A percentile compares a stretch with the other conserved stretches of the same genome.
These are phyloP conservation scores for Lodderomyces oxycetoniae DNA, from an alignment of 1,139 yeast genomes.

Conservation along the genomic window DNA sequence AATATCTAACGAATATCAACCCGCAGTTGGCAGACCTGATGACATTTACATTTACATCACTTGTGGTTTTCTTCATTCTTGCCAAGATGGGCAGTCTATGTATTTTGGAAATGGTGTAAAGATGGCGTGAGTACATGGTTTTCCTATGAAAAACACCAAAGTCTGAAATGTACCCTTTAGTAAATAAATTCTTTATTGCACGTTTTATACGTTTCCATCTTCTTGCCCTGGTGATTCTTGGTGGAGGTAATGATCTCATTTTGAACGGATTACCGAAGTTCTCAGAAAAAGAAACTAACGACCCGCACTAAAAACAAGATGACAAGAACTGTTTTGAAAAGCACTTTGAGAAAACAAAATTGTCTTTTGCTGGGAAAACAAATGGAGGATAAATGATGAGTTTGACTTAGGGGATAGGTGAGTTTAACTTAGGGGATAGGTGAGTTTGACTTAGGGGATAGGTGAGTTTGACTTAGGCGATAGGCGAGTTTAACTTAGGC, in stretches of 20 bases:
- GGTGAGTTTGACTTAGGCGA: too few species aligned
- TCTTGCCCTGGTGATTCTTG: constrained; percentile 34
- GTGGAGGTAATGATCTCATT: constrained; percentile 45
- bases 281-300: background rate
- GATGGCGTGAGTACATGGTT: constrained; percentile 8
- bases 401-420: too few species aligned
- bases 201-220: constrained; percentile 36
- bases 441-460: too few species aligned
- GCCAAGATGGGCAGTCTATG: constrained; percentile 22
- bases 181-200: constrained; percentile 25
- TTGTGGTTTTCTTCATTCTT: constrained; percentile 17
- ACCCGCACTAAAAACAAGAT: background rate
- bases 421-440: too few species aligned
- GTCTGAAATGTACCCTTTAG: constrained; percentile 27
- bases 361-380: too few species aligned
- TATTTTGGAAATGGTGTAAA: constrained; percentile 23
- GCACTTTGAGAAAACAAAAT: background rate
- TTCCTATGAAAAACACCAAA: constrained; percentile 23
- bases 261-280: too few species aligned
- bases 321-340: background rate
- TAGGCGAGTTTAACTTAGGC: too few species aligned
- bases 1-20: constrained; percentile 20
- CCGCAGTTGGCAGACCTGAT: constrained; percentile 23
- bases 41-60: constrained; percentile 7
- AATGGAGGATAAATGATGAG: too few species aligned